Evolutionary conservation across 306 rosid genomes (phyloP).

Genomic region (Hippophae tibetana): DNA sequence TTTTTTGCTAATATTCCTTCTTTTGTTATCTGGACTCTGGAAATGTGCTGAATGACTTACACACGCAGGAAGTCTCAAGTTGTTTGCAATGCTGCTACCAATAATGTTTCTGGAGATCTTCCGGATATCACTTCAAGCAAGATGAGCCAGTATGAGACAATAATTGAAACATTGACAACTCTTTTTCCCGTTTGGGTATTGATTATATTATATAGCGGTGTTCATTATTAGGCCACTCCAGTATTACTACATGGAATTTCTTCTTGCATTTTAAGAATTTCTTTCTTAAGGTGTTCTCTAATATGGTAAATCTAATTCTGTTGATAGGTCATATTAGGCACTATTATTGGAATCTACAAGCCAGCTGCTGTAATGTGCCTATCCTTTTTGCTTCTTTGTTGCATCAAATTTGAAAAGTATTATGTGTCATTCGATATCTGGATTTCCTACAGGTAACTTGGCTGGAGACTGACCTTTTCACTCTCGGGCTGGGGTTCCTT

Average conservation of each 20-base stretch:
- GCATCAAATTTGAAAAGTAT: constrained; percentile 20
- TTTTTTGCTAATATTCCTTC: not conserved
- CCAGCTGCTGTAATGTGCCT: constrained; percentile 60
- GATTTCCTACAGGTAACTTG: constrained; percentile 66
- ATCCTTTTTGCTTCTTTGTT: constrained; percentile 15
- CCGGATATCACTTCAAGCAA: constrained; percentile 33
- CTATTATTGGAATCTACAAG: constrained; percentile 68
- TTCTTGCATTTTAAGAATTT: constrained; percentile 12
- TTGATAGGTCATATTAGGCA: constrained; percentile 72
- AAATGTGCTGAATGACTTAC: constrained; percentile 6
- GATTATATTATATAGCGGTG: constrained; percentile 1
- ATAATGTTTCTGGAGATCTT: constrained; percentile 49
- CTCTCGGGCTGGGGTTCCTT: constrained; percentile 81
- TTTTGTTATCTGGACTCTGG: not conserved
- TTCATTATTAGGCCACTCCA: not conserved
- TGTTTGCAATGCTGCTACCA: constrained; percentile 44
- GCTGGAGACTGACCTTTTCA: constrained; percentile 84
- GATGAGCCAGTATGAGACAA: constrained; percentile 55
- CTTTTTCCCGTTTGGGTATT: constrained; percentile 88
- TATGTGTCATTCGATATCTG: constrained; percentile 14
- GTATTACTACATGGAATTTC: constrained; percentile 1
- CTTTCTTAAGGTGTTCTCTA: constrained; percentile 13
- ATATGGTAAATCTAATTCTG: constrained; percentile 18
- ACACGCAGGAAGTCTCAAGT: constrained; percentile 38
- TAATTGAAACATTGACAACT: constrained; percentile 73